phyloP scores from a whole-genome alignment of 306 rosid genomes.

The Vigna trinervia region DNA sequence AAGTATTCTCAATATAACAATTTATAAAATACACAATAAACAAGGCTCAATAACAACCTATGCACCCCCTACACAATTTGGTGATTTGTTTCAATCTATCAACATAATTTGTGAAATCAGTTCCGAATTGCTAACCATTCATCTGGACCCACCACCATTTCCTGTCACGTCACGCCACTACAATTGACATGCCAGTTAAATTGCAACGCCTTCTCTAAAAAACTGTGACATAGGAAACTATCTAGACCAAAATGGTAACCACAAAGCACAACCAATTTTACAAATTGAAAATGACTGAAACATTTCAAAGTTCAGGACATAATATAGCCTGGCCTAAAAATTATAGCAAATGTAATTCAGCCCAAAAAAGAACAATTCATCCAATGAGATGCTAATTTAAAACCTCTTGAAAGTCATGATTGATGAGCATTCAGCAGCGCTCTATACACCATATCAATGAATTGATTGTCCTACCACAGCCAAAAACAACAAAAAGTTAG shows the following conservation, averaged over 20 bases:
- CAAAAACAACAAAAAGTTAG: not conserved
- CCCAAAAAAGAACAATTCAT: constrained; percentile 43
- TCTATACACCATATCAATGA: constrained; percentile 61
- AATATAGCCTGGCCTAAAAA: constrained; percentile 48
- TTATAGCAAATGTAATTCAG: constrained; percentile 40
- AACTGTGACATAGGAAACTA: constrained; percentile 40
- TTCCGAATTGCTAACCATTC: constrained; percentile 35
- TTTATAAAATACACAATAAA: constrained; percentile 45
- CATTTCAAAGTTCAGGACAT: constrained; percentile 44
- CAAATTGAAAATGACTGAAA: constrained; percentile 47
- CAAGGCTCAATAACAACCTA: constrained; percentile 45
- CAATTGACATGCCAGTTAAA: constrained; percentile 37
- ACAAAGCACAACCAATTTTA: constrained; percentile 45
- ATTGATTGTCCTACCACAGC: constrained; percentile 62
- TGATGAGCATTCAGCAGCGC: constrained; percentile 63
- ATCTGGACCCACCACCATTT: constrained; percentile 25
- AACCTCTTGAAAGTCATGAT: constrained; percentile 48
- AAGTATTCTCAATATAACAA: constrained; percentile 35
- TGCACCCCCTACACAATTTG: constrained; percentile 40
- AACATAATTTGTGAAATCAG: constrained; percentile 44
- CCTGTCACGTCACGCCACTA: constrained; percentile 46
- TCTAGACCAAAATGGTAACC: constrained; percentile 48
- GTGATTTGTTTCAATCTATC: constrained; percentile 38
- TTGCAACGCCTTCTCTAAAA: constrained; percentile 20
- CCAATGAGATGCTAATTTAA: constrained; percentile 34